Conservation (phyloP, 225 moss, liverwort and hornwort genomes). For the Bryoerythrophyllum caledonicum region DNA sequence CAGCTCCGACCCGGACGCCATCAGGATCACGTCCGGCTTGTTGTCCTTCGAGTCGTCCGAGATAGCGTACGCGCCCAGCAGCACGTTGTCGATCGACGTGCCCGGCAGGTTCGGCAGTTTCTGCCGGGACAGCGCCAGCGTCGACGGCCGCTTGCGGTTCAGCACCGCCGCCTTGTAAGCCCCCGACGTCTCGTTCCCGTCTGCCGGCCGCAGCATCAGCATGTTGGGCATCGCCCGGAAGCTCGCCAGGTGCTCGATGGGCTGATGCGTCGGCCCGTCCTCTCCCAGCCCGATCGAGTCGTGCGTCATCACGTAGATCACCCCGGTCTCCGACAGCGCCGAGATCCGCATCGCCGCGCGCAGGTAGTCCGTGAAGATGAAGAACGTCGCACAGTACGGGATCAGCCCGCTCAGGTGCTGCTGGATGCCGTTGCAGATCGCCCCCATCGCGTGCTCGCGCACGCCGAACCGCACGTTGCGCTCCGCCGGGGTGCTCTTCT, state of each 20-base stretch:
- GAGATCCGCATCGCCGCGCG: slow-evolving; percentile 87
- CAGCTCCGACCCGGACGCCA: slow-evolving; percentile 82
- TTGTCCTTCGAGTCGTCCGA: slow-evolving; percentile 51
- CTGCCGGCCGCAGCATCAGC: slow-evolving; percentile 81
- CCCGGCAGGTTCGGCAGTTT: slow-evolving; percentile 71
- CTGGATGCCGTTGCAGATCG: slow-evolving; percentile 72
- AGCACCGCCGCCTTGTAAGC: slow-evolving; percentile 75
- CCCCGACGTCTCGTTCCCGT: slow-evolving; percentile 94
- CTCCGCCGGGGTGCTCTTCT: slow-evolving; percentile 75
- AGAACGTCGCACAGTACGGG: slow-evolving; percentile 94
- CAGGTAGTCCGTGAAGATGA: slow-evolving; percentile 91
- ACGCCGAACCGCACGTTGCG: slow-evolving; percentile 94
- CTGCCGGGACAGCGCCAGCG: slow-evolving; percentile 75
- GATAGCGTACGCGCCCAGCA: slow-evolving; percentile 55
- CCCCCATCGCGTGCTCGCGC: slow-evolving; percentile 97
- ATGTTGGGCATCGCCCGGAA: slow-evolving; percentile 94
- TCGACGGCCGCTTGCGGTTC: slow-evolving; percentile 71
- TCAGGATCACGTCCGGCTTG: slow-evolving; percentile 80
- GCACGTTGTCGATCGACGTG: slow-evolving; percentile 64
- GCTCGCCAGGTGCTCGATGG: slow-evolving; percentile 91
- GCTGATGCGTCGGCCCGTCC: slow-evolving; percentile 93
- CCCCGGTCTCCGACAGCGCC: slow-evolving; percentile 73
- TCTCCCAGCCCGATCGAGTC: slow-evolving; percentile 90
- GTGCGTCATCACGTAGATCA: slow-evolving; percentile 95
- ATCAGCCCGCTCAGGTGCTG: slow-evolving; percentile 72